Percentiles rank a stretch among this genome's conserved stretches.
phyloP scores from a whole-genome alignment of 495 filamentous ascomycete species.

The Bathelium albidoporum region DNA sequence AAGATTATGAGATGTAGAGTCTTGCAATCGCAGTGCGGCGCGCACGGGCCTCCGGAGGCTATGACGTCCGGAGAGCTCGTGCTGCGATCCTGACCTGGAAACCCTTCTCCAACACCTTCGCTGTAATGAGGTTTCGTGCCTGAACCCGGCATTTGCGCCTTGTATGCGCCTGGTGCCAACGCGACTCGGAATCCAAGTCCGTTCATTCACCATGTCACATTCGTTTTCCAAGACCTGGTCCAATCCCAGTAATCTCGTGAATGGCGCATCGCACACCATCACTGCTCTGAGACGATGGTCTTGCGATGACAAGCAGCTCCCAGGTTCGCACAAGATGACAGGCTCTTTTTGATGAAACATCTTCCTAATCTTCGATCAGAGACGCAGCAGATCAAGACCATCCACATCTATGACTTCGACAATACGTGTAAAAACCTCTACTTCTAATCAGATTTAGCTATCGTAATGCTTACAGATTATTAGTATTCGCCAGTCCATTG shows the following conservation, averaged over 20 bases:
- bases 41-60: not conserved
- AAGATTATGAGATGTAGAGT: not conserved
- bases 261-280: slow-evolving; percentile 40
- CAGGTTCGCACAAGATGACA: slow-evolving; percentile 34
- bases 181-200: not conserved
- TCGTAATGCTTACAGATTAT: not conserved
- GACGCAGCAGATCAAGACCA: slow-evolving; percentile 56
- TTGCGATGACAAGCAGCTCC: slow-evolving; percentile 58
- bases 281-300: slow-evolving; percentile 78
- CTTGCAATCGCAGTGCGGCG: not conserved
- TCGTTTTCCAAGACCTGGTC: not conserved
- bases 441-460: not conserved
- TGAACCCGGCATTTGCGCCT: not conserved
- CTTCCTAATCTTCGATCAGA: slow-evolving; percentile 28
- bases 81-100: not conserved
- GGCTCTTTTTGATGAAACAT: slow-evolving; percentile 7
- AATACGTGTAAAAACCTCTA: slow-evolving; percentile 65
- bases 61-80: not conserved
- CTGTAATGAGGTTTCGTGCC: not conserved
- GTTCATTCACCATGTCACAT: not conserved
- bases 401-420: slow-evolving; percentile 98
- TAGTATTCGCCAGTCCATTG: slow-evolving; percentile 83
- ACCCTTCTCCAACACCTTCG: not conserved
- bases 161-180: not conserved
- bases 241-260: not conserved